Base-by-base conservation (phyloP, 805 yeast species). In the Candida fluviatilis region DNA sequence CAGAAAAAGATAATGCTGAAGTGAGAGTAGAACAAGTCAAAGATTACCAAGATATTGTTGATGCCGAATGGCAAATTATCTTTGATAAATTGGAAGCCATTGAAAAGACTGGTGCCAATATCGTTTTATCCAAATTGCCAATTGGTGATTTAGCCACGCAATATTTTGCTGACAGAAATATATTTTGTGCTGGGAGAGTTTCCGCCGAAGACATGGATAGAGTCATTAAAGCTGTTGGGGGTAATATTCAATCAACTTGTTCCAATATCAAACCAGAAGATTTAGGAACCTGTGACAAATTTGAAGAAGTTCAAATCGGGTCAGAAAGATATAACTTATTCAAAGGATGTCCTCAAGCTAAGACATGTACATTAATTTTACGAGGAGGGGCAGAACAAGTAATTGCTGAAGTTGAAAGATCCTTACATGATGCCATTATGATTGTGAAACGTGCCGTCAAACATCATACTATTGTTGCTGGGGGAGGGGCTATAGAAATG, bases 401-500 rank as follows among this genome's bases (percentile, higher is more conserved):
- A 28, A 82, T 93, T 55, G 96, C 95, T 39, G 99, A 93, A 69
- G 96, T 95, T 18, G 99, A 93, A 62, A 79, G 99, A 65, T 91
- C 97, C 2, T 72, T 93, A 49, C 98, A 93, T 57, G 99, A 93
- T 66, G 99, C 99, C 36, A 88, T 93, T 36, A 91, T 91, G 99
- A 90, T 93, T 60, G 98, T 91, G 33, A 91, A 90, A 66, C 77
- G 99, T 52, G 95, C 98, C 2, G 79, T 93, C 30, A 82, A 85
- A 55, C 90, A 90, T 58, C 84, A 81, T 55, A 69, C 78, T 19
- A 80, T 93, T 49, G 99, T 93, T 41, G 98, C 96, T 11, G 99
- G 99, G 45, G 99, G 99, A 48, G 99, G 99, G 47, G 99, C 99
- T 25, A 84, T 89, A 47, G 99, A 93, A 65, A 93, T 93, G 99